These are phyloP conservation scores for Paramyrothecium sp. DNA, from an alignment of 2,329 filamentous ascomycete genomes.

Conservation along the genomic window DNA sequence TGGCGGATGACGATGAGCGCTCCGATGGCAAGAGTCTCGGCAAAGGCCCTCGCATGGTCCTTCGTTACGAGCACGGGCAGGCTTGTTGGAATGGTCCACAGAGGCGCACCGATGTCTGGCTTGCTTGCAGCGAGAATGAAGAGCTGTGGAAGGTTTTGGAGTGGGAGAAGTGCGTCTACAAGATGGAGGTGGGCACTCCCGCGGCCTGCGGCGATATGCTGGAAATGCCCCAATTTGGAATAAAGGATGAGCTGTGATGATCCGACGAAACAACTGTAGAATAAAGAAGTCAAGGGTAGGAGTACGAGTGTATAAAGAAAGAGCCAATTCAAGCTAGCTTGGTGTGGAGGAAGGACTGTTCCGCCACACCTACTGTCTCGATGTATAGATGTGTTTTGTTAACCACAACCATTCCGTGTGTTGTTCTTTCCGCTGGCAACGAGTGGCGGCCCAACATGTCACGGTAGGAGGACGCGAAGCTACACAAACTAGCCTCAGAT, in stretches of 20 bases:
- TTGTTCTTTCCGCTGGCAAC: too few species aligned
- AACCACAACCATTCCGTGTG: too few species aligned
- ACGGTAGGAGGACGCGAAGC: too few species aligned
- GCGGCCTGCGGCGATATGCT: constrained; percentile 70
- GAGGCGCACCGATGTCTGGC: constrained; percentile 78
- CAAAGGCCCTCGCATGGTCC: constrained; percentile 67
- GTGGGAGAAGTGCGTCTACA: constrained; percentile 96
- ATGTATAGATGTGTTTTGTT: too few species aligned
- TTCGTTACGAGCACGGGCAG: constrained; percentile 87
- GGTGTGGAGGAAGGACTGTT: too few species aligned
- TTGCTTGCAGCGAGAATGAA: constrained; percentile 85
- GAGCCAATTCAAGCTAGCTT: too few species aligned
- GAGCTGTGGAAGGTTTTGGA: constrained; percentile 91
- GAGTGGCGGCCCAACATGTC: too few species aligned
- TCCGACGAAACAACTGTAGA: too few species aligned
- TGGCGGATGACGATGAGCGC: constrained; percentile 75
- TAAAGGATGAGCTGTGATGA: constrained; percentile 67
- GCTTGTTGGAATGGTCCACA: constrained; percentile 96
- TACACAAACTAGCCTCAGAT: too few species aligned
- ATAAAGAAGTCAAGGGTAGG: too few species aligned
- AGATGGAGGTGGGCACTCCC: constrained; percentile 92
- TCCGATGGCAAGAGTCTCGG: constrained; percentile 80
- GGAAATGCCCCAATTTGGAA: constrained; percentile 35
- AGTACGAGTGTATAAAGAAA: too few species aligned
- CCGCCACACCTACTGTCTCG: too few species aligned